Conservation (phyloP, 768 basidiomycete species). For the Termitomyces sp. region DNA sequence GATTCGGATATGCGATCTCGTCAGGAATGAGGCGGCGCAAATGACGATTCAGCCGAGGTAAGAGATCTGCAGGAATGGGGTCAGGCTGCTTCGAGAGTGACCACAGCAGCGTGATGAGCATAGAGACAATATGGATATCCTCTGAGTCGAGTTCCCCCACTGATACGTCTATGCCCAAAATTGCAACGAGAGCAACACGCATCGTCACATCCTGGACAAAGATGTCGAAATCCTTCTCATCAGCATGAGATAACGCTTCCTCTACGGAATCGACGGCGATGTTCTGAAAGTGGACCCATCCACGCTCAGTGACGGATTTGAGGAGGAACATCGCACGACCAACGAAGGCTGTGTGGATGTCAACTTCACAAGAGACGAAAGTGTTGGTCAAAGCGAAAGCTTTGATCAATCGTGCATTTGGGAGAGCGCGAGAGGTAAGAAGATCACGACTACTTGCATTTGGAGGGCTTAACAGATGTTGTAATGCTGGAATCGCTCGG, state of each 20-base stretch:
- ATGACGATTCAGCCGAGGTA: constrained; percentile 31
- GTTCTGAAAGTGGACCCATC: constrained; percentile 33
- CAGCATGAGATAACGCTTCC: constrained; percentile 15
- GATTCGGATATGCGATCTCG: constrained; percentile 28
- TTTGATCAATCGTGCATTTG: constrained; percentile 32
- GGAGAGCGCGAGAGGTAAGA: constrained; percentile 28
- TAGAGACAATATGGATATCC: constrained; percentile 35
- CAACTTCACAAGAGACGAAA: constrained; percentile 41
- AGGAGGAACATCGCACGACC: constrained; percentile 27
- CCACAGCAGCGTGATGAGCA: constrained; percentile 46
- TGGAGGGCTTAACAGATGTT: constrained; percentile 13
- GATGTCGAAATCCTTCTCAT: constrained; percentile 26
- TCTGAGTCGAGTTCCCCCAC: constrained; percentile 25
- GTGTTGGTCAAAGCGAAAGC: constrained; percentile 44
- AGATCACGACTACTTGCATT: constrained; percentile 12
- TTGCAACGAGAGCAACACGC: constrained; percentile 36
- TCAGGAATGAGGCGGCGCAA: constrained; percentile 41
- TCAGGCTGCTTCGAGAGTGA: constrained; percentile 35
- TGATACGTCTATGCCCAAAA: constrained; percentile 33
- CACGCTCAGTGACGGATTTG: constrained; percentile 19
- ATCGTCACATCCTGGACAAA: constrained; percentile 46
- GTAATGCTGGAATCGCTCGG: not conserved
- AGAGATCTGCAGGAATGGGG: constrained; percentile 27
- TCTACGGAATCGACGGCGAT: constrained; percentile 29
- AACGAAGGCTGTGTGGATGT: constrained; percentile 34